These are phyloP conservation scores for Umbilicaria muhlenbergii DNA, from an alignment of 495 filamentous ascomycete species.

Conservation along the genomic window DNA sequence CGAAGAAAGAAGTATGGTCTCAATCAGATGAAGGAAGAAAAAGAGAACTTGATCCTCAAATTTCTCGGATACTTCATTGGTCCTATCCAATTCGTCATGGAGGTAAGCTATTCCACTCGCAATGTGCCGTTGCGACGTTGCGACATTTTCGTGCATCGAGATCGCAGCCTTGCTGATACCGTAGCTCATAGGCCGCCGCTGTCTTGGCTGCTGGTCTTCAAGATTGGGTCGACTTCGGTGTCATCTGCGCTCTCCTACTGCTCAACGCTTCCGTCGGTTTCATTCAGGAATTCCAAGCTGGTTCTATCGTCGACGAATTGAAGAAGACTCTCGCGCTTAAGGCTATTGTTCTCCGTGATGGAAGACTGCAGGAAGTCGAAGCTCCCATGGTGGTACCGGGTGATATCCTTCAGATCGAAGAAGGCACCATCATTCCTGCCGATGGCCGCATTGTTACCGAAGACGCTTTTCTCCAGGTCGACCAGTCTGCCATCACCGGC, in stretches of 20 bases:
- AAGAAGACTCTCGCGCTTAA: constrained; percentile 82
- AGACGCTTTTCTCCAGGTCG: constrained; percentile 70
- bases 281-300: constrained; percentile 77
- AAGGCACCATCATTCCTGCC: constrained; percentile 82
- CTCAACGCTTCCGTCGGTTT: constrained; percentile 81
- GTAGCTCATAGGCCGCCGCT: constrained; percentile 40
- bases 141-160: no score
- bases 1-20: constrained; percentile 69
- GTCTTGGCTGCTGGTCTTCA: constrained; percentile 64
- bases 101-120: constrained; percentile 36
- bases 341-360: constrained; percentile 70
- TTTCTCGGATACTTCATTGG: constrained; percentile 77
- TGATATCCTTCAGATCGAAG: constrained; percentile 78
- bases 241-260: constrained; percentile 55
- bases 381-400: constrained; percentile 72
- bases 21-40: constrained; percentile 84
- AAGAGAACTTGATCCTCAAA: constrained; percentile 68
- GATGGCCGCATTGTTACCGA: constrained; percentile 74
- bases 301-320: constrained; percentile 79
- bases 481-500: constrained; percentile 84
- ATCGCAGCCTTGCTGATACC: constrained; percentile 3
- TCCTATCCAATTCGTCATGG: constrained; percentile 91
- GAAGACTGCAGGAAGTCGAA: constrained; percentile 52
- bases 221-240: constrained; percentile 72
- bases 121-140: neutral